Base-by-base conservation (phyloP, 1,284 basidiomycete genomes). In the Farysia itapuensis region DNA sequence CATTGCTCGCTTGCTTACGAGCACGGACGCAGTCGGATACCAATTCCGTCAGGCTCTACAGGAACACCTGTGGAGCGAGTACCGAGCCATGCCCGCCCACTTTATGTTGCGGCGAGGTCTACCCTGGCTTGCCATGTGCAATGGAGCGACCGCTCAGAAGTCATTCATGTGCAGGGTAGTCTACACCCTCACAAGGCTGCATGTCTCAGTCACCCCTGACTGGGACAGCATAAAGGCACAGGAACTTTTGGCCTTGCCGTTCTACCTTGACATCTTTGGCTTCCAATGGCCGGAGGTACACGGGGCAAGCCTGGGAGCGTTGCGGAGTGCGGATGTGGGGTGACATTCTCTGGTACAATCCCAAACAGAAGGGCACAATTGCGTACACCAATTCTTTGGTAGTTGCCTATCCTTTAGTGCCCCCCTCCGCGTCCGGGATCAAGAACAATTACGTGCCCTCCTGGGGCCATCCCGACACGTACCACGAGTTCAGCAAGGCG, bases 371-470 rank as follows among this genome's bases (percentile, higher is more conserved):
- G n/a, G n/a, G n/a, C n/a, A n/a, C n/a, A n/a, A n/a, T n/a, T n/a
- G n/a, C n/a, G n/a, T n/a, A n/a, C n/a, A n/a, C 26, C 8, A 20
- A 35, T 15, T 19, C 24, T 16, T 13, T 39, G 2, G 26, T 14
- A 13, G 37, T 28, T 4, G 24, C 39, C 13, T 32, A 32, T n/a
- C 39, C 39, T 16, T 15, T 43, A 24, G 42, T 43, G 30, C 35
- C 39, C 14, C 39, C 32, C 4, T 41, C 39, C 12, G 30, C 39
- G 5, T 24, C 30, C 11, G 32, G 39, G 16, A 28, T 41, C 30
- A 33, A 33, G 31, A 41, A 41, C 31, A 41, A 41, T 32, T 41
- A 41, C 24, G 39, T 41, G 8, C 8, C 1, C 21, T 18, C 30
- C 3, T 15, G 39, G 26, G 39, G 39, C 4, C 31, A 34, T 14